These are phyloP conservation scores for Trichoderma sp. DNA, from an alignment of 2,329 filamentous ascomycete genomes.

Conservation along the genomic window DNA sequence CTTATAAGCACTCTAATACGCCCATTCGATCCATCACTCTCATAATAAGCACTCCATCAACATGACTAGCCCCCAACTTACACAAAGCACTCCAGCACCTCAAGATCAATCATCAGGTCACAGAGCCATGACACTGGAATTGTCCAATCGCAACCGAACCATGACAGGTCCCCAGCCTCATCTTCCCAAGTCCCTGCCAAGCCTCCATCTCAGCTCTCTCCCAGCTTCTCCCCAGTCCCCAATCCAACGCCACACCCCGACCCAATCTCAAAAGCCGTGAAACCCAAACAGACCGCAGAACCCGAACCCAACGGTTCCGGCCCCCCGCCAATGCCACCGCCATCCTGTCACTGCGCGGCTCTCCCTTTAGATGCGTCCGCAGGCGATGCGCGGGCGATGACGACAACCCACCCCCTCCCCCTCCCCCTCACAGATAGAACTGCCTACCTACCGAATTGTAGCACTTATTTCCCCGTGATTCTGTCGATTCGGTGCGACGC, in stretches of 20 bases:
- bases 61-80: no score
- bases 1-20: no score
- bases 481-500: slow-evolving; percentile 2
- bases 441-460: no score
- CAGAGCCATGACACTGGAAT: no score
- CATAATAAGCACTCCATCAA: no score
- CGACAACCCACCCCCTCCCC: slow-evolving; percentile 6
- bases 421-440: not conserved
- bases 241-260: not conserved
- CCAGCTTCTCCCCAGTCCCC: not conserved
- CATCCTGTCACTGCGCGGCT: slow-evolving; percentile 15
- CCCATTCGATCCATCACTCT: no score
- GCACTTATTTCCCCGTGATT: not conserved
- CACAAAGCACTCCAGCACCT: not conserved
- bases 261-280: not conserved
- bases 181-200: slow-evolving; percentile 2
- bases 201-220: not conserved
- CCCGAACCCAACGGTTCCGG: not conserved
- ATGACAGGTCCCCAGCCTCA: not conserved
- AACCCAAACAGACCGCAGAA: not conserved
- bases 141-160: not conserved
- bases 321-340: slow-evolving; percentile 8
- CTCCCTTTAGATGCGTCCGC: not conserved
- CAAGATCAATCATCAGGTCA: no score
- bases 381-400: slow-evolving; percentile 3